Conservation (phyloP, 1,284 basidiomycete genomes). For the Taiwanofungus camphoratus region DNA sequence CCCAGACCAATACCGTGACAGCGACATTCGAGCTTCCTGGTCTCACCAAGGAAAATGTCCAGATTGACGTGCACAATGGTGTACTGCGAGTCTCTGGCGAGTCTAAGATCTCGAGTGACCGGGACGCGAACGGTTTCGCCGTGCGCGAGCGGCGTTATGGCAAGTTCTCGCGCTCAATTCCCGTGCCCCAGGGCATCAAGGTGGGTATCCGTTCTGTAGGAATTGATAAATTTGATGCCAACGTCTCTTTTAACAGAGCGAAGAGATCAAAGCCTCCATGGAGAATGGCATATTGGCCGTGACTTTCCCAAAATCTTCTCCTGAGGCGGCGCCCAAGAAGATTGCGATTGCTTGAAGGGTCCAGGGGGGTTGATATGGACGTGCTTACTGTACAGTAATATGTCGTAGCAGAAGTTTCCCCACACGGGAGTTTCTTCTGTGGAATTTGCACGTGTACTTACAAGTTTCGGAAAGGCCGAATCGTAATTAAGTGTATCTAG, state of each 20-base stretch:
- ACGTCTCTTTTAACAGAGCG: conserved; percentile 23
- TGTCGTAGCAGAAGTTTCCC: too few species aligned
- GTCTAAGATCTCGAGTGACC: conserved; percentile 26
- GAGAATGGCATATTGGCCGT: conserved; percentile 39
- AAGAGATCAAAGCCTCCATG: conserved; percentile 39
- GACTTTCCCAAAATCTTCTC: conserved; percentile 36
- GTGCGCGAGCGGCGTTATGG: conserved; percentile 46
- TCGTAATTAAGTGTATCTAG: too few species aligned
- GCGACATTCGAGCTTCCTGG: conserved; percentile 47
- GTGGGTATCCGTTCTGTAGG: conserved; percentile 21
- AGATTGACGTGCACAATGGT: conserved; percentile 37
- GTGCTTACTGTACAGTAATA: too few species aligned
- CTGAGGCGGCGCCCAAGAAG: conserved; percentile 30
- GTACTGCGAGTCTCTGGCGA: conserved; percentile 42
- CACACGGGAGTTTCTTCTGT: too few species aligned
- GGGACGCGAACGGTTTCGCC: conserved; percentile 37
- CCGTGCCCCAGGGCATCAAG: conserved; percentile 43
- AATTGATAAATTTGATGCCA: background rate
- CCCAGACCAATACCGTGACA: conserved; percentile 34
- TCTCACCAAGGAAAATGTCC: conserved; percentile 35
- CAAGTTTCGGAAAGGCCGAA: too few species aligned
- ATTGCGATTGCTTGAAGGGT: conserved; percentile 28
- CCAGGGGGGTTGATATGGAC: background rate
- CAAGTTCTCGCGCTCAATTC: conserved; percentile 40
- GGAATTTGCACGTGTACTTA: too few species aligned